Base-by-base conservation (phyloP, 495 filamentous ascomycete species). In the Podospora anserina region DNA sequence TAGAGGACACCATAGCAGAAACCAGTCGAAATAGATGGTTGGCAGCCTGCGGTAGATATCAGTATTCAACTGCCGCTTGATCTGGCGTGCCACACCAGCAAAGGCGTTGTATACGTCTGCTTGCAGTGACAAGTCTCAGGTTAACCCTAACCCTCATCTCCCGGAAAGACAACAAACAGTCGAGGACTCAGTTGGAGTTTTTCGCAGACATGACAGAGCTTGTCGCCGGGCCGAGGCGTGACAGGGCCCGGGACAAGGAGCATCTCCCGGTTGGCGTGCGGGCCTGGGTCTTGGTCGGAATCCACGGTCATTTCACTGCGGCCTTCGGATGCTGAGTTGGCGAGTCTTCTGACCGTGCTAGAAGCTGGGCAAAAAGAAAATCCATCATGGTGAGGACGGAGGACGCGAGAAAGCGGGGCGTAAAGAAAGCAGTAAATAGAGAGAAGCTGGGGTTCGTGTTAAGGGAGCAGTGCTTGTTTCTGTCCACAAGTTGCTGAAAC, bases 1-100 rank as follows among this genome's bases (percentile, higher is more conserved):
- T 9, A 71, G 15, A n/a, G 71, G 69, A 15, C 66, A n/a, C 71
- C 71, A 73, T 16, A 73, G 69, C 9, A 73, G 69, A 34, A 70
- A 71, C 69, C 69, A 73, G 71, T 73, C 69, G 53, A 73, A 73
- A 56, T 66, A 73, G 28, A 18, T 32, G 9, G 66, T 66, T 16
- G 71, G 69, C 0, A 73, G 20, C 11, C 71, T 69, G 26, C 71
- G 71, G 63, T 69, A 73, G 2, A 73, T 16, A 34, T 71, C 71
- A 7, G 54, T 56, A 7, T 68, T n/a, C 4, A 73, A 26, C 32
- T 55, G 66, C 5, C 39, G 20, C 20, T n/a, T 57, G 5, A 73
- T n/a, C 28, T 68, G 69, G n/a, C 67, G 68, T 13, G 62, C 44
- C 20, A 71, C 66, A 1, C 71, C 69, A 0, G 69, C 71, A 18